phyloP scores from a whole-genome alignment of 305 asterid genomes.

The Lippia alba region DNA sequence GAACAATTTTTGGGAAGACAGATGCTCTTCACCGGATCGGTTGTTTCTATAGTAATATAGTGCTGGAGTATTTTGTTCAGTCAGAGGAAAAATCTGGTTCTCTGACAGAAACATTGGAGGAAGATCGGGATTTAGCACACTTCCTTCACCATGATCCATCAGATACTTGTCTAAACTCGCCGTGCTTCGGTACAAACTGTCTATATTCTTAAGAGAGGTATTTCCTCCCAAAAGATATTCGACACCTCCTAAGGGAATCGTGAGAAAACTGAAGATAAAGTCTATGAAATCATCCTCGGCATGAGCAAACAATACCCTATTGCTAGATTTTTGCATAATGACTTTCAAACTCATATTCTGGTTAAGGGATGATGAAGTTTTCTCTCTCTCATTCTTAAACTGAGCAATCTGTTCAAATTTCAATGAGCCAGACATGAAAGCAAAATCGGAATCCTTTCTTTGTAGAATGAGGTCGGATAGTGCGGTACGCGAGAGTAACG shows the following conservation, averaged over 20 bases:
- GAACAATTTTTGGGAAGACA: not conserved
- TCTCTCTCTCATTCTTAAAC: not conserved
- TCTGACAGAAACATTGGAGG: slow-evolving; percentile 16
- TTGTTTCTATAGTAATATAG: not conserved
- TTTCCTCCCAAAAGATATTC: slow-evolving; percentile 9
- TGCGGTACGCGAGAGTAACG: slow-evolving; percentile 20
- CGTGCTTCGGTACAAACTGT: slow-evolving; percentile 22
- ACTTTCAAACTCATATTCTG: slow-evolving; percentile 17
- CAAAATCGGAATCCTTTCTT: no score
- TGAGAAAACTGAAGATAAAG: slow-evolving; percentile 33
- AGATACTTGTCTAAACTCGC: not conserved
- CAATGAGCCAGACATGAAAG: not conserved
- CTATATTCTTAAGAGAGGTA: not conserved
- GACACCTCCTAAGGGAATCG: not conserved
- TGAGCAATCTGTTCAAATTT: not conserved
- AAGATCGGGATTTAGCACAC: slow-evolving; percentile 22
- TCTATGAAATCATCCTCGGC: slow-evolving; percentile 15
- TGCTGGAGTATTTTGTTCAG: slow-evolving; percentile 10
- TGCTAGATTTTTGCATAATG: not conserved
- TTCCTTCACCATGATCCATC: not conserved
- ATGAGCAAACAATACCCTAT: slow-evolving; percentile 1
- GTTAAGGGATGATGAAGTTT: not conserved
- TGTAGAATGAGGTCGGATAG: slow-evolving; percentile 25
- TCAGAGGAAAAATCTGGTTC: slow-evolving; percentile 25
- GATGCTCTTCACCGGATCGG: not conserved